Evolutionary conservation across 1,284 basidiomycete genomes (phyloP), one percentile per base, ranked within the genome.

Genomic region (Erythrobasidium hasegawianum): DNA sequence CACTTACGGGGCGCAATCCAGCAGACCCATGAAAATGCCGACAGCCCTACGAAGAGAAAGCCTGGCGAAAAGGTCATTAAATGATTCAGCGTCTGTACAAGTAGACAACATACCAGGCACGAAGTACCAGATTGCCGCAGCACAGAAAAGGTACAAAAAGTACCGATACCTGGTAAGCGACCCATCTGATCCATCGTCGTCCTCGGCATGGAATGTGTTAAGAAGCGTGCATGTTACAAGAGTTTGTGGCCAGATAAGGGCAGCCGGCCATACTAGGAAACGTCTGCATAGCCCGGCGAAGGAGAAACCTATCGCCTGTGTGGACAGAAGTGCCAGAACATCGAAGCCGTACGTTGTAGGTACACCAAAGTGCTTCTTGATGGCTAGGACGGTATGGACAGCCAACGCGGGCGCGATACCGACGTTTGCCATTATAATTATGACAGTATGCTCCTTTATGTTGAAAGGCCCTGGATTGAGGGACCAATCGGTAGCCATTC

Each of bases 361-460:
- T 59, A 84, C 78, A 5, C 83, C 78, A 76, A 91, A 92, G 73
- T 84, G 89, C 27, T 86, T 73, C 71, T 93, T 83, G 1, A 84
- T 82, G 5, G 91, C 86, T 57, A 93, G 43, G 13, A 66, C 53
- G 18, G 59, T 24, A 24, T 40, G 39, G 33, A 62, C 41, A 33
- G 57, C 54, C 7, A 45, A 62, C 16, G 58, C 27, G 3, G 58
- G 68, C 2, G 67, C 68, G 40, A 62, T 59, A 20, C 55, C 56
- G 0, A 68, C 71, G 33, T 69, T 70, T 4, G 72, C 68, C 70
- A 71, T 71, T 64, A 72, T 70, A 16, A 69, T 58, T 52, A 73
- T 71, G 18, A 71, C 50, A n/a, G 71, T 67, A 41, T 74, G 73
- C 60, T 74, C 73, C 45, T 74, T 74, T 27, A 73, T 72, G 55